These are phyloP conservation scores for Hansfordia pulvinata DNA, from an alignment of 2,329 filamentous ascomycete species.

Conservation along the genomic window DNA sequence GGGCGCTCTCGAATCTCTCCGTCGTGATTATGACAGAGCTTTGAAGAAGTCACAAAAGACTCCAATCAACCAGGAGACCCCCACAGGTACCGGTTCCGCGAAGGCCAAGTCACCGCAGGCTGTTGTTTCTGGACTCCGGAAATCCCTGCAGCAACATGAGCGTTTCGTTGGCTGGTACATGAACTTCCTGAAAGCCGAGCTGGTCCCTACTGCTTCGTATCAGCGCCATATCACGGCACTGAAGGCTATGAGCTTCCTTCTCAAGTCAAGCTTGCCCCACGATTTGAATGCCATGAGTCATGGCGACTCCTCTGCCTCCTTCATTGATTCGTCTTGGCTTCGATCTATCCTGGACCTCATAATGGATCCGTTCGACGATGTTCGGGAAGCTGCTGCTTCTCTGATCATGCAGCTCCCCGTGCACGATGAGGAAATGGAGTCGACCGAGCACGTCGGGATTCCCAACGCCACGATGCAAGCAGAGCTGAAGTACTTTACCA, in stretches of 20 bases:
- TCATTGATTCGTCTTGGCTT: conserved; percentile 35
- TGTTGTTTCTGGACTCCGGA: conserved; percentile 10
- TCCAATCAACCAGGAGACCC: neutral
- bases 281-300: conserved; percentile 33
- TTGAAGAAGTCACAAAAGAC: conserved; percentile 17
- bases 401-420: conserved; percentile 37
- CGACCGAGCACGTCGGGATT: conserved; percentile 2
- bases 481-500: conserved; percentile 32
- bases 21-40: conserved; percentile 16
- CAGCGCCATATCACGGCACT: conserved; percentile 77
- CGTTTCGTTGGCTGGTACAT: conserved; percentile 65
- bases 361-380: conserved; percentile 86
- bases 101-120: neutral
- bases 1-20: conserved; percentile 46
- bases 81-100: no score
- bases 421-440: conserved; percentile 14
- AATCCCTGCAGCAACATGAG: conserved; percentile 35
- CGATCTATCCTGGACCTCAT: conserved; percentile 64
- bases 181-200: conserved; percentile 55
- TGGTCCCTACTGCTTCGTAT: conserved; percentile 75
- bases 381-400: conserved; percentile 45
- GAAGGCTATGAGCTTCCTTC: conserved; percentile 53
- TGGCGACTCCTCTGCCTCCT: conserved; percentile 20
- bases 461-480: conserved; percentile 9
- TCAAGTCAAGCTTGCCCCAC: conserved; percentile 32